Evolutionary conservation across 768 basidiomycete species (phyloP).

Genomic region (Daedaleopsis sinensis): DNA sequence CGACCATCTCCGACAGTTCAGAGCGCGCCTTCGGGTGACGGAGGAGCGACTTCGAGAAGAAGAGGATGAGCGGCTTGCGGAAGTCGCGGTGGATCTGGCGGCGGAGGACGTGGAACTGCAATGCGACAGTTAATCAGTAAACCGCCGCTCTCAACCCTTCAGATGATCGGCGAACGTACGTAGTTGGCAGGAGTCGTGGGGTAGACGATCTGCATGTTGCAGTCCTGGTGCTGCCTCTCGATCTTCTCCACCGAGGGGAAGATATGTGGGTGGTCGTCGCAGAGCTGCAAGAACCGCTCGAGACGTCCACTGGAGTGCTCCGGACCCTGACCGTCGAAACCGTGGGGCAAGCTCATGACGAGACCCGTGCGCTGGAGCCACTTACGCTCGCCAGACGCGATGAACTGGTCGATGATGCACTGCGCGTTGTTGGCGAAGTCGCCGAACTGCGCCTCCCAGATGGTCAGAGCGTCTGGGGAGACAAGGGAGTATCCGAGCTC

Average conservation of each 20-base stretch:
- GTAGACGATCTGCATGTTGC: constrained; percentile 99
- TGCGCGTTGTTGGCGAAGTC: constrained; percentile 98
- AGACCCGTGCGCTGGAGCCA: constrained; percentile 95
- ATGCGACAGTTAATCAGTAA: constrained; percentile 7
- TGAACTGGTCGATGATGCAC: constrained; percentile 98
- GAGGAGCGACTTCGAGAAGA: constrained; percentile 96
- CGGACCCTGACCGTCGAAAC: constrained; percentile 99
- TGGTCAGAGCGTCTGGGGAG: constrained; percentile 88
- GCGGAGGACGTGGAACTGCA: constrained; percentile 92
- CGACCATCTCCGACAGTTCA: constrained; percentile 82
- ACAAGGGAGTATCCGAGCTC: constrained; percentile 99
- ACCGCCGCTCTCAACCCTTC: too few species aligned
- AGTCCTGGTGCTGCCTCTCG: constrained; percentile 96
- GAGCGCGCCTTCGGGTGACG: constrained; percentile 95
- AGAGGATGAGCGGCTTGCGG: constrained; percentile 94
- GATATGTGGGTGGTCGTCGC: constrained; percentile 92
- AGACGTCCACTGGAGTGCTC: constrained; percentile 96
- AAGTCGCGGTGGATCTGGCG: constrained; percentile 97
- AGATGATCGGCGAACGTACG: constrained; percentile 40
- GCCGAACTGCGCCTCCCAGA: constrained; percentile 99
- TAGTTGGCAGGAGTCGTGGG: constrained; percentile 97
- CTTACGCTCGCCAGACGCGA: constrained; percentile 95
- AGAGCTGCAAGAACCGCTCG: constrained; percentile 96
- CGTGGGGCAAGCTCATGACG: constrained; percentile 89
- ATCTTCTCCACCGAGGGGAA: constrained; percentile 90